A percentile compares a stretch with the other conserved stretches of the same genome.
These are phyloP conservation scores for Ceratocystis cubensis DNA, from an alignment of 2,329 filamentous ascomycete species.

Conservation along the genomic window DNA sequence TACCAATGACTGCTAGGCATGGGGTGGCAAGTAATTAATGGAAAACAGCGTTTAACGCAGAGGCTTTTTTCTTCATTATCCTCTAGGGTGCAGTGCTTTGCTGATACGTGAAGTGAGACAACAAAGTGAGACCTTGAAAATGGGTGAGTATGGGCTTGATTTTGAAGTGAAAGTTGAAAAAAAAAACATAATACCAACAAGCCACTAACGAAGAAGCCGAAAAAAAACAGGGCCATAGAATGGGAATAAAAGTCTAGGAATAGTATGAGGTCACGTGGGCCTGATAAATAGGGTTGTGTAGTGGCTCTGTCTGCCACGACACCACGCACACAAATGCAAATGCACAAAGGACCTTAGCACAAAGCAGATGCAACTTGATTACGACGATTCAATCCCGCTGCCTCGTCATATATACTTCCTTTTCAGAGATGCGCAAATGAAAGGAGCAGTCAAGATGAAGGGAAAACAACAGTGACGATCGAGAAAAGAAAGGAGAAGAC, in stretches of 20 bases:
- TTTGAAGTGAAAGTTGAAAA: not conserved
- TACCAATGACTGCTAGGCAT: no score
- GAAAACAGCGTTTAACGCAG: no score
- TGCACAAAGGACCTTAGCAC: not conserved
- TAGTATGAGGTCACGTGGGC: not conserved
- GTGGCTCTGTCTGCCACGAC: not conserved
- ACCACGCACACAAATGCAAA: not conserved
- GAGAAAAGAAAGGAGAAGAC: not conserved
- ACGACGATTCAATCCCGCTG: not conserved
- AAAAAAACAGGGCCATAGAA: not conserved
- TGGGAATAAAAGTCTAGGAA: not conserved
- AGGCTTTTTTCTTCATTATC: no score
- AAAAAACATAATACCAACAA: not conserved
- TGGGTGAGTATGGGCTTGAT: not conserved
- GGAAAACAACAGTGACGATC: not conserved
- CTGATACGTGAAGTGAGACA: not conserved
- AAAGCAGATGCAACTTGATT: not conserved
- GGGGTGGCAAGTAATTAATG: no score
- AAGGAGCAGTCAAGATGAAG: not conserved
- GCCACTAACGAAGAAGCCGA: not conserved
- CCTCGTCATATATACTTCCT: not conserved
- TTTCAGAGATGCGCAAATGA: not conserved
- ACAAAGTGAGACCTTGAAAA: not conserved
- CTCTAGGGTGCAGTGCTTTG: not conserved
- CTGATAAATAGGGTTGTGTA: not conserved